Evolutionary conservation across 106 monocot genomes (phyloP).

Genomic region (Dendrobium officinale): DNA sequence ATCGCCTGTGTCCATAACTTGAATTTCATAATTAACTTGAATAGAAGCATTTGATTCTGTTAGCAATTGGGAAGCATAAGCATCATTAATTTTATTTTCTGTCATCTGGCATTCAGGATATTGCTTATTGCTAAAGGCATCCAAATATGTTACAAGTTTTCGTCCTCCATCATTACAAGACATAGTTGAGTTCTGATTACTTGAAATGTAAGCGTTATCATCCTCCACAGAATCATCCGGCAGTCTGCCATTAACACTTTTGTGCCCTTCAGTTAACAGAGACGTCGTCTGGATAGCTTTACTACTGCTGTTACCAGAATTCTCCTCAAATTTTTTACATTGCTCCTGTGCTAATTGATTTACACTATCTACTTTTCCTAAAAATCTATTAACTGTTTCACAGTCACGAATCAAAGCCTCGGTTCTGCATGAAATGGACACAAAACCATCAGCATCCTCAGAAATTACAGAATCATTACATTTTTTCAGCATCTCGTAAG

Average conservation of each 20-base stretch:
- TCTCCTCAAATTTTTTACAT: neutral
- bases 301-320: slow-evolving; percentile 6
- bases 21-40: slow-evolving; percentile 8
- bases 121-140: slow-evolving; percentile 19
- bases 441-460: slow-evolving; percentile 52
- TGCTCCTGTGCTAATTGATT: slow-evolving; percentile 1
- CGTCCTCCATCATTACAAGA: neutral
- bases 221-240: slow-evolving; percentile 1
- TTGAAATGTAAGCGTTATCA: neutral
- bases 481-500: slow-evolving; percentile 11
- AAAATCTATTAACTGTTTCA: neutral
- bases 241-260: slow-evolving; percentile 1
- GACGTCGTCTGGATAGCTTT: slow-evolving; percentile 3
- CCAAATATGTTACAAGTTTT: slow-evolving; percentile 7
- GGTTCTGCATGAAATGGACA: slow-evolving; percentile 39
- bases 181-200: neutral
- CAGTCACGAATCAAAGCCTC: slow-evolving; percentile 10
- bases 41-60: slow-evolving; percentile 1
- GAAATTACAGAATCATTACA: slow-evolving; percentile 18
- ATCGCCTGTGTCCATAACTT: neutral
- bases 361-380: neutral
- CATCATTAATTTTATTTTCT: slow-evolving; percentile 5
- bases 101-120: slow-evolving; percentile 1
- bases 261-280: slow-evolving; percentile 6
- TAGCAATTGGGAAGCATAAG: neutral